Evolutionary conservation across 2,329 filamentous ascomycete genomes (phyloP), one percentile per base, ranked within the genome.

Genomic region (Sphaceloma murrayae): DNA sequence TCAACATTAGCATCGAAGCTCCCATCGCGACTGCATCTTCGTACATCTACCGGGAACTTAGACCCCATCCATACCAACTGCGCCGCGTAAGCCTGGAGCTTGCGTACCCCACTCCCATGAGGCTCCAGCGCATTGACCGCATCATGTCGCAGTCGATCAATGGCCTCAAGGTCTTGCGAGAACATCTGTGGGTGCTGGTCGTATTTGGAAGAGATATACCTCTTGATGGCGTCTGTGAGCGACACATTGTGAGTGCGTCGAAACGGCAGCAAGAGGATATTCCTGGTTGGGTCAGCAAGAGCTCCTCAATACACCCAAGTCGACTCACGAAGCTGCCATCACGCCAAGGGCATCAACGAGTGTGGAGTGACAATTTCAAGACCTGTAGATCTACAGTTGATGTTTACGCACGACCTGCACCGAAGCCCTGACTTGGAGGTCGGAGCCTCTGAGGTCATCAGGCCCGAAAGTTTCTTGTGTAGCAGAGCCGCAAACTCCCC

Each of bases 171-270:
- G 67, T 98, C 91, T 51, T 85, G 75, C 51, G 78, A 77, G 65
- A 98, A 98, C 82, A 94, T 94, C 63, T 95, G 87, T 24, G 91
- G 89, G 60, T 94, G 89, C 62, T 98, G 91, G 64, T 96, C 89
- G 80, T 96, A 96, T 73, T 96, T 95, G 63, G 78, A 82, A 49
- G 87, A 94, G 58, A 98, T 96, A 68, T 98, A 96, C 61, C 91
- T 81, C 52, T 85, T 86, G 61, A 98, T 87, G 39, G 87, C 83
- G 49, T 77, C 72, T 45, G 85, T 82, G 49, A 96, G 74, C 48
- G 82, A 82, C 30, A 94, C 72, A 46, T 81, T 74, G 51, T 83
- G 78, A 42, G 87, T 89, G 59, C 81, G 84, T 55, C 89, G 85
- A 65, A 96, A 96, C 6, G 89, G 88, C 50, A 94, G 72, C 60